Conservation (phyloP, 371 early-diverging fungal species). For the Mortierella sp. region DNA sequence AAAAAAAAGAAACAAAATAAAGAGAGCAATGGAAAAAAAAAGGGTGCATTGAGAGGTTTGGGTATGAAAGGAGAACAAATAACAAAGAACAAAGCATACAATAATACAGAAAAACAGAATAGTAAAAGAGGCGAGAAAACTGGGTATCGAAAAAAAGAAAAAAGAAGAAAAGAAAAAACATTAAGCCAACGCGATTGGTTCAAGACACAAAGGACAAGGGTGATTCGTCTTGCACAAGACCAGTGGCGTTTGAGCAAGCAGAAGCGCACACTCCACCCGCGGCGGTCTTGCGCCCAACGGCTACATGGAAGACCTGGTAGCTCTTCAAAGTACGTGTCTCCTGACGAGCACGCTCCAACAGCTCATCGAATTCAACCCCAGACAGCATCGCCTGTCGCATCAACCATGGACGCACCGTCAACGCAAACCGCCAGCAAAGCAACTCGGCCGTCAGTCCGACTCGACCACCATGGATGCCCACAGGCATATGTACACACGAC, state of each 20-base stretch:
- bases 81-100: background rate
- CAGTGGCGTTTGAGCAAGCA: background rate
- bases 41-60: background rate
- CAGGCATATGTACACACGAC: slow-evolving; percentile 49
- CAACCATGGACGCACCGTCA: slow-evolving; percentile 49
- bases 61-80: background rate
- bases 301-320: slow-evolving; percentile 50
- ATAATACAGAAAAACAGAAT: slow-evolving; percentile 3
- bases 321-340: slow-evolving; percentile 49
- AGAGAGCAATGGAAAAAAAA: background rate
- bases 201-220: background rate
- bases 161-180: background rate
- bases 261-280: background rate
- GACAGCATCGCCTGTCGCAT: slow-evolving; percentile 58
- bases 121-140: background rate
- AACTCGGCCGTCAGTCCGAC: slow-evolving; percentile 44
- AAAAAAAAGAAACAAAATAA: background rate
- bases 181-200: background rate
- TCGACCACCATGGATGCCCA: slow-evolving; percentile 56
- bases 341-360: slow-evolving; percentile 48
- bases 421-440: slow-evolving; percentile 38
- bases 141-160: slow-evolving; percentile 7
- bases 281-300: slow-evolving; percentile 47
- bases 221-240: slow-evolving; percentile 10
- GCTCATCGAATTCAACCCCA: slow-evolving; percentile 49